Conservation (phyloP, 2,329 filamentous ascomycete species). For the Fusarium brevicatenulatum region DNA sequence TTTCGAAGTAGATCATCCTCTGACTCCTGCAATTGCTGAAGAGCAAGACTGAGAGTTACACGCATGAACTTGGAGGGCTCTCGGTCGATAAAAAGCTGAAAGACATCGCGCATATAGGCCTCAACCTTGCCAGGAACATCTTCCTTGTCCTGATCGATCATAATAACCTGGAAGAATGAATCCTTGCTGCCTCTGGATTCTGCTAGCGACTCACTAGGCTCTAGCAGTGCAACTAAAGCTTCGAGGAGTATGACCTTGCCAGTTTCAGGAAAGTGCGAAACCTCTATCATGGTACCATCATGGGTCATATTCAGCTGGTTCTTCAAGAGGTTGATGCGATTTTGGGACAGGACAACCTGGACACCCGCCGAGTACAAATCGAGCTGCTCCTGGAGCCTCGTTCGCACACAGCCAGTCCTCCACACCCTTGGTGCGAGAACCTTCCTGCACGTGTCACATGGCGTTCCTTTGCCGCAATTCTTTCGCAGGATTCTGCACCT, state of each 20-base stretch:
- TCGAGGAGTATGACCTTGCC: constrained; percentile 56
- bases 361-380: constrained; percentile 72
- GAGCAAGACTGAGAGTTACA: constrained; percentile 65
- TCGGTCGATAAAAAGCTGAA: constrained; percentile 66
- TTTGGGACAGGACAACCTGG: constrained; percentile 70
- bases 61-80: constrained; percentile 70
- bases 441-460: constrained; percentile 71
- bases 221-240: constrained; percentile 47
- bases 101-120: constrained; percentile 67
- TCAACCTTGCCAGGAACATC: constrained; percentile 69
- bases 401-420: constrained; percentile 71
- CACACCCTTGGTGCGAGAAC: constrained; percentile 73
- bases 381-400: constrained; percentile 69
- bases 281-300: constrained; percentile 63
- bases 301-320: constrained; percentile 60
- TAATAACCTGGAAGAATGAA: constrained; percentile 55
- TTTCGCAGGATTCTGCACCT: constrained; percentile 73
- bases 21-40: constrained; percentile 56
- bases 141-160: constrained; percentile 70
- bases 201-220: constrained; percentile 51
- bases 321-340: constrained; percentile 66
- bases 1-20: constrained; percentile 66
- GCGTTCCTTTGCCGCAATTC: constrained; percentile 71
- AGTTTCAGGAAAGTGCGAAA: constrained; percentile 67
- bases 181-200: constrained; percentile 49